phyloP scores from a whole-genome alignment of 108 stramenopile genomes.

The Discostella stelligeroides region DNA sequence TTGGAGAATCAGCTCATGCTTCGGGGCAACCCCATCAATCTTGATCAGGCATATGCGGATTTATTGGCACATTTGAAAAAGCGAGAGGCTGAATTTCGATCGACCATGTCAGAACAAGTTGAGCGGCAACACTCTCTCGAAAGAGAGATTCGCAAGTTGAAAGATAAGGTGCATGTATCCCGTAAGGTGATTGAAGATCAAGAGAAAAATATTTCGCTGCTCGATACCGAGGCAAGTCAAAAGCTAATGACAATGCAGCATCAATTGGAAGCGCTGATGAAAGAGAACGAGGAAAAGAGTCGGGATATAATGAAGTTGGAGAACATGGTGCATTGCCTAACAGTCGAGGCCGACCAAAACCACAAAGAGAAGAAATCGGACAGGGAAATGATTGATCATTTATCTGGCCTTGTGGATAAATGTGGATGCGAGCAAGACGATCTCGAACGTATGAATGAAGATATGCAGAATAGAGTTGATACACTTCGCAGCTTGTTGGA shows the following conservation, averaged over 20 bases:
- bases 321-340: conserved; percentile 10
- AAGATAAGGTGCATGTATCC: conserved; percentile 8
- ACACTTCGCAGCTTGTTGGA: conserved; percentile 10
- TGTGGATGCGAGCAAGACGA: background rate
- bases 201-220: conserved; percentile 18
- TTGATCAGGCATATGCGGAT: conserved; percentile 31
- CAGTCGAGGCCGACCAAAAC: conserved; percentile 15
- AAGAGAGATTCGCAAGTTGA: conserved; percentile 17
- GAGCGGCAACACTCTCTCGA: conserved; percentile 21
- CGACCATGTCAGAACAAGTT: conserved; percentile 6
- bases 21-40: conserved; percentile 21
- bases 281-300: conserved; percentile 17
- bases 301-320: conserved; percentile 13
- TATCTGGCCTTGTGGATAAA: conserved; percentile 6
- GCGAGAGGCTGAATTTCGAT: conserved; percentile 21
- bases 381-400: conserved; percentile 11
- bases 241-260: conserved; percentile 5
- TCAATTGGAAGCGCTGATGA: conserved; percentile 5
- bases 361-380: conserved; percentile 19
- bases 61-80: conserved; percentile 17
- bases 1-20: conserved; percentile 26
- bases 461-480: conserved; percentile 19
- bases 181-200: conserved; percentile 18
- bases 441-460: conserved; percentile 25
- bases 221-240: conserved; percentile 6